phyloP scores from a whole-genome alignment of 148 eudicot genomes.

The Salicornia ramosissima region DNA sequence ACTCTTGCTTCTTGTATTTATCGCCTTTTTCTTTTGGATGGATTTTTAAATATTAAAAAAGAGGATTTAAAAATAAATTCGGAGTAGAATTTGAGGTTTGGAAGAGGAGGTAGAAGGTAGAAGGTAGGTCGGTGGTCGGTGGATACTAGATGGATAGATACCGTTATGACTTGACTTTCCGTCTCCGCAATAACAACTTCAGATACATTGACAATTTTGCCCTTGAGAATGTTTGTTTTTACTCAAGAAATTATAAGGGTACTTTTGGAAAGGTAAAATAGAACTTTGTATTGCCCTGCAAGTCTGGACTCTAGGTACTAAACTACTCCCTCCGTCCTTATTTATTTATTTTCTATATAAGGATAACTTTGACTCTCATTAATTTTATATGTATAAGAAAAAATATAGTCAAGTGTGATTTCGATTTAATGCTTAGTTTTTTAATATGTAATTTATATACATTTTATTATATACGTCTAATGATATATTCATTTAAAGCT shows the following conservation, averaged over 20 bases:
- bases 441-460: no score
- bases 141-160: conserved; percentile 32
- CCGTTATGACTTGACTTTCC: conserved; percentile 41
- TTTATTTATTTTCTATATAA: no score
- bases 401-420: no score
- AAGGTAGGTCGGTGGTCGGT: conserved; percentile 60
- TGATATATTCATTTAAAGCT: no score
- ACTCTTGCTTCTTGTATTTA: neutral
- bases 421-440: no score
- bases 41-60: neutral
- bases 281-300: conserved; percentile 6
- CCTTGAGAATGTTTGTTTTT: conserved; percentile 8
- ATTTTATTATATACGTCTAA: no score
- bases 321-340: no score
- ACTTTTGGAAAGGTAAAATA: neutral
- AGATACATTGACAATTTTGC: conserved; percentile 16
- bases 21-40: conserved; percentile 3
- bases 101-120: conserved; percentile 24
- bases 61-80: neutral
- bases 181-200: conserved; percentile 36
- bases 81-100: conserved; percentile 6
- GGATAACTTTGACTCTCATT: no score
- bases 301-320: no score
- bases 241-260: neutral
- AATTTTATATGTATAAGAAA: no score